A percentile compares a stretch with the other conserved stretches of the same genome.
Conservation (phyloP, 164 flowering plant species). For the Aristolochia fimbriata region DNA sequence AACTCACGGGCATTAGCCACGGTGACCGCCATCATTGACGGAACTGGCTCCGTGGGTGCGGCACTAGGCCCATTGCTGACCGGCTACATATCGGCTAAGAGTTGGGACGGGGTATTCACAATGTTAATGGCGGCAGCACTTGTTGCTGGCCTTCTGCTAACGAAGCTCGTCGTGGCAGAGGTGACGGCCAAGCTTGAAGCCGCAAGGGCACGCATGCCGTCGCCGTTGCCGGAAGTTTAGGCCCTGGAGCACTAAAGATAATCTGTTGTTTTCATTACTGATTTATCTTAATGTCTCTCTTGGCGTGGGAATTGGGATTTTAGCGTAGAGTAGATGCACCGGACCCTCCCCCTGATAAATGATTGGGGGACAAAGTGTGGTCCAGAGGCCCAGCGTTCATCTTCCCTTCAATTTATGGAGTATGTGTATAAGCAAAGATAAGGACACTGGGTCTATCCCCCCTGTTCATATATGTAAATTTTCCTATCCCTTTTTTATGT, state of each 20-base stretch:
- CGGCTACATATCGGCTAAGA: constrained; percentile 51
- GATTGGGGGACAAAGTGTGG: too few species aligned
- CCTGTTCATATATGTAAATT: too few species aligned
- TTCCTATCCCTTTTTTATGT: too few species aligned
- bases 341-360: too few species aligned
- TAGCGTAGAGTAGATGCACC: too few species aligned
- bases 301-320: too few species aligned
- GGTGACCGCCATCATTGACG: constrained; percentile 81
- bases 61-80: constrained; percentile 71
- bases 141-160: constrained; percentile 56
- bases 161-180: constrained; percentile 52
- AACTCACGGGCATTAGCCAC: constrained; percentile 71
- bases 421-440: too few species aligned
- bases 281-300: too few species aligned
- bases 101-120: constrained; percentile 66
- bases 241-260: not conserved
- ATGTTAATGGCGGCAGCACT: constrained; percentile 69
- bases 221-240: constrained; percentile 3
- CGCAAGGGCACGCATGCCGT: constrained; percentile 14
- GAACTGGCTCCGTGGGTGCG: constrained; percentile 81
- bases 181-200: constrained; percentile 42
- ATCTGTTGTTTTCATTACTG: too few species aligned
- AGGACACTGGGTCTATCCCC: too few species aligned
- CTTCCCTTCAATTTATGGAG: too few species aligned
- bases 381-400: too few species aligned